A percentile compares a stretch with the other conserved stretches of the same genome.
These are phyloP conservation scores for Suillus ampliporus DNA, from an alignment of 768 basidiomycete species.

Conservation along the genomic window DNA sequence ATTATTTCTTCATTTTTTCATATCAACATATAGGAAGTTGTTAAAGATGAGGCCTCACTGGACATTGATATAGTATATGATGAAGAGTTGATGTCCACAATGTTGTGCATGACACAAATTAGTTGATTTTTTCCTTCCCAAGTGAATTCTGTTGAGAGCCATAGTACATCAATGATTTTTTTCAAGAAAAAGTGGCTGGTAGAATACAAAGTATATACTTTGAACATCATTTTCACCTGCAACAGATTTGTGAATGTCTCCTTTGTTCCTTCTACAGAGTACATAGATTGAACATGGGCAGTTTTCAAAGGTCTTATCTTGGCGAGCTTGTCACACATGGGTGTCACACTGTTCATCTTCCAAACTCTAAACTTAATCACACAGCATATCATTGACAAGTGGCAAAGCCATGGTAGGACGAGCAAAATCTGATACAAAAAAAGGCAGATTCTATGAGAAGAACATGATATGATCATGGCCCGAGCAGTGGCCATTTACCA, in stretches of 20 bases:
- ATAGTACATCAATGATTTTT: background rate
- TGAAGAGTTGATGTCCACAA: background rate
- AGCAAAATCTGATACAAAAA: slow-evolving; percentile 24
- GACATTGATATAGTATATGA: background rate
- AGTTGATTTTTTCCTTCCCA: background rate
- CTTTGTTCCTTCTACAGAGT: background rate
- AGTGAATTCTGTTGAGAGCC: background rate
- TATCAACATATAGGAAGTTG: background rate
- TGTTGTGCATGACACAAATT: slow-evolving; percentile 1
- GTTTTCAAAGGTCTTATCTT: background rate
- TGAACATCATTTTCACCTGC: background rate
- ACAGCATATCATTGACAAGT: too few relatives aligned
- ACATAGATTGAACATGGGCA: background rate
- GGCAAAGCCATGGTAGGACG: slow-evolving; percentile 5
- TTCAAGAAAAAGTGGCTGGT: background rate
- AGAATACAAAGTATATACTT: background rate
- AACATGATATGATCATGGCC: slow-evolving; percentile 15
- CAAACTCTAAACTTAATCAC: too few relatives aligned
- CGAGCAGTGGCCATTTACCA: slow-evolving; percentile 4
- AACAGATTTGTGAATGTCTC: background rate
- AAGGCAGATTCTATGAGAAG: slow-evolving; percentile 22
- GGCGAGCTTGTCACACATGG: background rate
- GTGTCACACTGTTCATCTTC: background rate
- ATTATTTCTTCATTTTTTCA: background rate
- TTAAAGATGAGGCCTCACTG: background rate